Conservation (phyloP, 148 eudicot species). For the Rhododendron williamsianum region DNA sequence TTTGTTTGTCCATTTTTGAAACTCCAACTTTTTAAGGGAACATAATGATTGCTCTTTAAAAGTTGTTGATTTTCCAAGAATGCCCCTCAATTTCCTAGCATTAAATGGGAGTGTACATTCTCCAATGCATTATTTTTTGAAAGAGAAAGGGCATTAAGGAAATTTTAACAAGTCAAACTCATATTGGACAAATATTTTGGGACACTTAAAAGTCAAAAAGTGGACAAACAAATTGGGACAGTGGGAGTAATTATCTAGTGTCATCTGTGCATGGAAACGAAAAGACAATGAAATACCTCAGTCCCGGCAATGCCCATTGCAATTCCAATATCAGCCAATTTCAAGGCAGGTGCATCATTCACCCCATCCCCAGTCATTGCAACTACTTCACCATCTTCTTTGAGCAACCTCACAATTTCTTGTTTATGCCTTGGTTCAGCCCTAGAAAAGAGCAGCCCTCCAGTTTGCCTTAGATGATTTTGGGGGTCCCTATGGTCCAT, state of each 20-base stretch:
- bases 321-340: constrained; percentile 51
- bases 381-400: constrained; percentile 51
- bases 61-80: too few relatives aligned
- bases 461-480: constrained; percentile 33
- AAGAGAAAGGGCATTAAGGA: too few relatives aligned
- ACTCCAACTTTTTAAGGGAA: too few relatives aligned
- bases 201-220: too few relatives aligned
- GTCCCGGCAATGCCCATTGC: constrained; percentile 62
- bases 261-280: not conserved
- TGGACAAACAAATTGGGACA: too few relatives aligned
- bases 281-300: constrained; percentile 24
- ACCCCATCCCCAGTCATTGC: constrained; percentile 67
- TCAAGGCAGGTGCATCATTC: constrained; percentile 57
- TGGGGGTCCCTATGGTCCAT: constrained; percentile 32
- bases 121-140: too few relatives aligned
- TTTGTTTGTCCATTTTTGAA: too few relatives aligned
- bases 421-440: constrained; percentile 57
- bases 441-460: constrained; percentile 54
- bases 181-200: too few relatives aligned
- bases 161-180: too few relatives aligned
- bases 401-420: constrained; percentile 50
- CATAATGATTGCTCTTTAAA: too few relatives aligned
- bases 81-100: too few relatives aligned
- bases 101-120: too few relatives aligned
- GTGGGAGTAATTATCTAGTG: not conserved